A percentile compares a stretch with the other conserved stretches of the same genome.
These are phyloP conservation scores for Talaromyces marneffei DNA, from an alignment of 2,329 filamentous ascomycete genomes.

Conservation along the genomic window DNA sequence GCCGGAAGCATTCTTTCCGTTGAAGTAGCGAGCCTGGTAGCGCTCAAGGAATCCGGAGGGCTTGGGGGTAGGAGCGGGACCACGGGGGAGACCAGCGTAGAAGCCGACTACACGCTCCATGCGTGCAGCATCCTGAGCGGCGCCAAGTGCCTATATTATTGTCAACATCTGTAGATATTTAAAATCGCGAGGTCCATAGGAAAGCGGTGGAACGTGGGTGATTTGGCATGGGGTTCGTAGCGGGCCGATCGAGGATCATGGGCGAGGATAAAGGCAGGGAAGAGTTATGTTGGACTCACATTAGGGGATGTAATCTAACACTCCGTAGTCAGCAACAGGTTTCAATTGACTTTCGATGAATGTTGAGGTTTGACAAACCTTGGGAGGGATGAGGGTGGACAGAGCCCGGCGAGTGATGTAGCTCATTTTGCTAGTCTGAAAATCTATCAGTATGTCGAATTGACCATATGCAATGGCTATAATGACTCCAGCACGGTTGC, in stretches of 20 bases:
- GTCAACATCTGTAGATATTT: slow-evolving; percentile 29
- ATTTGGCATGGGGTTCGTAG: not conserved
- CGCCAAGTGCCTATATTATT: slow-evolving; percentile 72
- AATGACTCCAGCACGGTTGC: slow-evolving; percentile 10
- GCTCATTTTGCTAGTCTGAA: slow-evolving; percentile 65
- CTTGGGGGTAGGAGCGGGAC: slow-evolving; percentile 76
- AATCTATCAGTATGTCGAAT: not conserved
- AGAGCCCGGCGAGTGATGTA: slow-evolving; percentile 84
- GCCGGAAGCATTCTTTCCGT: slow-evolving; percentile 78
- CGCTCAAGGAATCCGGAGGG: slow-evolving; percentile 74
- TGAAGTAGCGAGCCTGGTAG: slow-evolving; percentile 82
- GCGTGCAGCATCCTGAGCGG: slow-evolving; percentile 88
- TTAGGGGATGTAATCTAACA: slow-evolving; percentile 35
- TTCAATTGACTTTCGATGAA: not conserved
- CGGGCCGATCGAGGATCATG: not conserved
- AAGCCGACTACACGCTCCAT: slow-evolving; percentile 98
- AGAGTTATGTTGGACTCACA: slow-evolving; percentile 26
- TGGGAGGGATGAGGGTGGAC: slow-evolving; percentile 97
- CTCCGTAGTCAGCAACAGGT: slow-evolving; percentile 35
- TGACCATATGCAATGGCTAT: not conserved
- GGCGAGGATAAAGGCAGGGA: not conserved
- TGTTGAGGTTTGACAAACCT: slow-evolving; percentile 56
- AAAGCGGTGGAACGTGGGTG: not conserved
- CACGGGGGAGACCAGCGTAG: slow-evolving; percentile 97
- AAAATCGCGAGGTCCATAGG: not conserved